phyloP scores from a whole-genome alignment of 192 early-diverging fungal species.

The Coemansia sp. region DNA sequence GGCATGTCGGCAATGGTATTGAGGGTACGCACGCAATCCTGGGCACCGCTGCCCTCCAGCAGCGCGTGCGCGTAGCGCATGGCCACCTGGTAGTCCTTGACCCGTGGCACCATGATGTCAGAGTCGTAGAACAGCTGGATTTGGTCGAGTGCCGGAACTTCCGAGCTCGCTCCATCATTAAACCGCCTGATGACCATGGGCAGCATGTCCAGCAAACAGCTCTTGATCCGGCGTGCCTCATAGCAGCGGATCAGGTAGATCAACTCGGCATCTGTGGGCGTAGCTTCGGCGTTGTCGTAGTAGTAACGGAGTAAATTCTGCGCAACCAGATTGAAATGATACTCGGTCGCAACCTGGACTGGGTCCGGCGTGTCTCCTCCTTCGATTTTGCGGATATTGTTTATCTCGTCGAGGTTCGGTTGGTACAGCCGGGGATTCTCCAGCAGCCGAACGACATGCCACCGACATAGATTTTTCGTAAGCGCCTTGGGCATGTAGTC shows the following conservation, averaged over 20 bases:
- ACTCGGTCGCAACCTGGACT: constrained; percentile 6
- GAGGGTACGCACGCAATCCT: constrained; percentile 10
- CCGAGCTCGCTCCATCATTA: background rate
- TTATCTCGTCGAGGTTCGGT: background rate
- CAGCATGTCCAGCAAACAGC: constrained; percentile 24
- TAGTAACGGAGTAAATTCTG: constrained; percentile 20
- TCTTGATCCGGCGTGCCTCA: constrained; percentile 11
- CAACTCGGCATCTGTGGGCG: constrained; percentile 25
- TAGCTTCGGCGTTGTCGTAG: background rate
- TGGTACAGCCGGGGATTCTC: background rate
- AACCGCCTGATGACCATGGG: constrained; percentile 22
- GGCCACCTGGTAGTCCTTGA: constrained; percentile 12
- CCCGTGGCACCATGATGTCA: background rate
- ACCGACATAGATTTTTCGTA: constrained; percentile 10
- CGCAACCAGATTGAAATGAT: constrained; percentile 16
- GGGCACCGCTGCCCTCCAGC: background rate
- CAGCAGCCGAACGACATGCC: constrained; percentile 22
- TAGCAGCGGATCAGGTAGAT: constrained; percentile 17
- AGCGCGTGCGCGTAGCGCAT: constrained; percentile 29
- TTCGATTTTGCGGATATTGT: background rate
- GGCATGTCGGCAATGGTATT: constrained; percentile 27
- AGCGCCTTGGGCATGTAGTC: constrained; percentile 6
- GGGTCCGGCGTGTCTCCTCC: background rate
- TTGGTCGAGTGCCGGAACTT: background rate
- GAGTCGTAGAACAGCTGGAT: constrained; percentile 17